phyloP scores from a whole-genome alignment of 768 basidiomycete species.

The Mycena kentingensis region DNA sequence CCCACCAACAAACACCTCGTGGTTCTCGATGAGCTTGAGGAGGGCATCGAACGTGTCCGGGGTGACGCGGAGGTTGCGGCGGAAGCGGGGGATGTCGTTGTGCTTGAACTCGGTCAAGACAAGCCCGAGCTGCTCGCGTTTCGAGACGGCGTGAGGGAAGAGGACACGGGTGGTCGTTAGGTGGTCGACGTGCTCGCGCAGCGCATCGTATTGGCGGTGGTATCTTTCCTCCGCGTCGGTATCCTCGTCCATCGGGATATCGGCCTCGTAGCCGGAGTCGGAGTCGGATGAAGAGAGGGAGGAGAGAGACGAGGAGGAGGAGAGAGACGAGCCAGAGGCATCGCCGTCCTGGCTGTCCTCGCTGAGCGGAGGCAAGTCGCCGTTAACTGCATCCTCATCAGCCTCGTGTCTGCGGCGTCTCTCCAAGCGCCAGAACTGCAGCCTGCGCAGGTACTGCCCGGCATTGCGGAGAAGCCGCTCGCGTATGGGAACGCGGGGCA shows the following conservation, averaged over 20 bases:
- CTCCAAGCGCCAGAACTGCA: not conserved
- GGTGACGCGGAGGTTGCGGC: constrained; percentile 27
- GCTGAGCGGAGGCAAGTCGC: not conserved
- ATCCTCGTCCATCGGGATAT: not conserved
- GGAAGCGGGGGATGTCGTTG: constrained; percentile 25
- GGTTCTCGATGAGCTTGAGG: constrained; percentile 20
- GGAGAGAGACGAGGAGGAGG: not conserved
- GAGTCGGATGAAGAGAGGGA: not conserved
- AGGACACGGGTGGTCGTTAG: constrained; percentile 8
- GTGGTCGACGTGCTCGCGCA: not conserved
- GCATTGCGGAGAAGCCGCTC: not conserved
- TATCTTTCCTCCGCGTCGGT: not conserved
- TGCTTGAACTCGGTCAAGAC: constrained; percentile 27
- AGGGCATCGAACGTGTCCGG: constrained; percentile 29
- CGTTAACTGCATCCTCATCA: not conserved
- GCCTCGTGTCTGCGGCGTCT: not conserved
- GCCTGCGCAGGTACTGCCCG: not conserved
- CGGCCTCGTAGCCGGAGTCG: not conserved
- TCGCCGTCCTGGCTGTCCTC: not conserved
- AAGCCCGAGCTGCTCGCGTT: constrained; percentile 25
- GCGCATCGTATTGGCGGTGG: not conserved
- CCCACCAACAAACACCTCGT: constrained; percentile 27
- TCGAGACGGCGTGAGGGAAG: constrained; percentile 19
- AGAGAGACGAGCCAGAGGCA: not conserved
- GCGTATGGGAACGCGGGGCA: not conserved